Base-by-base conservation (phyloP, 306 rosid species). In the Amphicarpaea edgeworthii region DNA sequence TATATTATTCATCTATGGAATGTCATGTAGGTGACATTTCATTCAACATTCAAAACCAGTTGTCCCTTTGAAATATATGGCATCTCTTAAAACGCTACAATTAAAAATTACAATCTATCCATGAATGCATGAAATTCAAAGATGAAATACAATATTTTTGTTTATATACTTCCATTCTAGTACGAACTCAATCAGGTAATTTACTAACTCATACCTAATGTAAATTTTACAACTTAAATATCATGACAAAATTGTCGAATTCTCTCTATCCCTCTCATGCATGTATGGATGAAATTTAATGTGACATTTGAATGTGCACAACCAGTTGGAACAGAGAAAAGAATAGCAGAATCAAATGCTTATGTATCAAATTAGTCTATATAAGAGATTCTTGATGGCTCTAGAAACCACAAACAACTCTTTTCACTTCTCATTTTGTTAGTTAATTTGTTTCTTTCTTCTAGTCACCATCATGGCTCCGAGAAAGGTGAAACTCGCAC, bases 321-420 rank as follows among this genome's bases (percentile, higher is more conserved):
- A 45, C 50, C 50, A 12, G 17, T 14, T 45, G 50, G 16, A 5
- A 45, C 17, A n/a, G n/a, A 30, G 37, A 30, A 30, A 3, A 30
- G 28, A 24, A 24, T 24, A 24, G 2, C 28, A 30, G 6, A 3
- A 30, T 3, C 37, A 4, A 30, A 24, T 30, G 37, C 1, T 24
- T 30, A 30, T 30, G 37, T 30, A 26, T 26, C 70, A 70, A 51
- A 23, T 12, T 64, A 28, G 16, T 10, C 58, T 79, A 72, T 71
- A 54, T 30, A 70, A 9, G 8, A n/a, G 12, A 30, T 5, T 37
- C 19, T 28, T 41, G 14, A 17, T 3, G 8, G 63, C 8, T 5
- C 8, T 11, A 21, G 8, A 55, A 23, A 23, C 1, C 77, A 42
- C 49, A 59, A 54, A 8, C 51, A 55, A 26, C 15, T 28, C 58